These are phyloP conservation scores for Berberis vulgaris DNA, from an alignment of 164 flowering plant genomes.

Conservation along the genomic window DNA sequence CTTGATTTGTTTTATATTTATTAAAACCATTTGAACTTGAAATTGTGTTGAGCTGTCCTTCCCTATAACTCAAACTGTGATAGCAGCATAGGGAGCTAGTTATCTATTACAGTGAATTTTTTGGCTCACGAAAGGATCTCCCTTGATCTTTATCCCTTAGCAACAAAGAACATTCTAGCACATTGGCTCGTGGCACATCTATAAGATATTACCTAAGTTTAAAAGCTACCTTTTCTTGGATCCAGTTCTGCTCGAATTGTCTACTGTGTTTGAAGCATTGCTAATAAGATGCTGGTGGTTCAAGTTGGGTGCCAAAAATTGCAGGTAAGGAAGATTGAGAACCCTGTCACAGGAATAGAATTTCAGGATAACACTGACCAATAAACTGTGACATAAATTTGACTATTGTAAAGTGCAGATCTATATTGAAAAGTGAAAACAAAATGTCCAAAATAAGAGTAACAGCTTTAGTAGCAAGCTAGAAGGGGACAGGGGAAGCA, in stretches of 20 bases:
- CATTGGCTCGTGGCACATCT: not conserved
- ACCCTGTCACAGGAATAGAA: constrained; percentile 36
- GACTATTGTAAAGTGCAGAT: too few species aligned
- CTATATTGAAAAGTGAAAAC: too few species aligned
- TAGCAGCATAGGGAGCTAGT: too few species aligned
- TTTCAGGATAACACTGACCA: not conserved
- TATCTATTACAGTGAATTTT: too few species aligned
- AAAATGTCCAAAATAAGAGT: too few species aligned
- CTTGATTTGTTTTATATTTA: too few species aligned
- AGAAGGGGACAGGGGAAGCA: too few species aligned
- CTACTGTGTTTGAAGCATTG: constrained; percentile 19
- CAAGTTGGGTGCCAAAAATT: constrained; percentile 23
- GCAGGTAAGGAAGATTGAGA: constrained; percentile 66
- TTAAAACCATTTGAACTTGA: too few species aligned
- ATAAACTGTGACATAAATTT: not conserved
- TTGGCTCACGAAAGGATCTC: too few species aligned
- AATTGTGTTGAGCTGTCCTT: too few species aligned
- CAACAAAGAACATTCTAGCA: not conserved
- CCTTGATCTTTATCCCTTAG: not conserved
- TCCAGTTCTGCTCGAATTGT: constrained; percentile 26
- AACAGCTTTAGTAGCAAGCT: too few species aligned
- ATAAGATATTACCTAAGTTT: not conserved
- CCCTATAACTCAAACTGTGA: too few species aligned
- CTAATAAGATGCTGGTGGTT: constrained; percentile 26
- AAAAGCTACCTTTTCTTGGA: constrained; percentile 42